Evolutionary conservation across 306 rosid genomes (phyloP), one percentile per base, ranked within the genome.

Genomic region (Echinosophora koreensis): DNA sequence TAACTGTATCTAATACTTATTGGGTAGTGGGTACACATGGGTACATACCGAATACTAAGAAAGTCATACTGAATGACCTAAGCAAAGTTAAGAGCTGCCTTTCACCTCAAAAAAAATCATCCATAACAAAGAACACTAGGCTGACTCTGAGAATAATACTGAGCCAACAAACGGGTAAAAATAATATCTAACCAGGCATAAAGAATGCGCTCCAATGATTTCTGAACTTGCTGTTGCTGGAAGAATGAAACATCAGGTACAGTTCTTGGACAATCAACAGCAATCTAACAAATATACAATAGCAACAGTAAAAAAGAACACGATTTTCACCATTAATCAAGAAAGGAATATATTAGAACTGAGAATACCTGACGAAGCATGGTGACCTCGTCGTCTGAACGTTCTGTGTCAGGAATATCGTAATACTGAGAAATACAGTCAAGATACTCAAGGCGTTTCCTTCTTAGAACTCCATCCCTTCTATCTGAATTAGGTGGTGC

Each of bases 401-500:
- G 96, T 49, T 91, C 97, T 46, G 91, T 77, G 80, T 94, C 98
- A 15, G 90, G 93, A 85, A 94, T 85, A 79, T 91, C 96, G 84
- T 90, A 92, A 83, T 79, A 94, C 87, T 92, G 97, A 67, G 98
- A 87, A 84, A 89, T 91, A 78, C 86, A 85, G 57, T 94, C 98
- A 42, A 94, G 98, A 90, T 94, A 94, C 88, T 90, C 96, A 9
- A 94, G 88, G 42, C 97, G 96, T 89, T 94, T 94, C 88, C 98
- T 90, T 81, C 88, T 88, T 73, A 94, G 77, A 86, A 94, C 91
- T 55, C 93, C 98, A 81, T 92, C 98, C 97, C 91, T 87, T 92
- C 98, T 86, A 87, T 94, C 98, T 87, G 98, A 94, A 92, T 92
- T 94, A 87, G 96, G 88, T 81, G 98, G 92, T 90, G 98, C 98